A percentile compares a stretch with the other conserved stretches of the same genome.
Conservation (phyloP, 176 grass and related monocot genomes). For the Chrysopogon serrulatus region DNA sequence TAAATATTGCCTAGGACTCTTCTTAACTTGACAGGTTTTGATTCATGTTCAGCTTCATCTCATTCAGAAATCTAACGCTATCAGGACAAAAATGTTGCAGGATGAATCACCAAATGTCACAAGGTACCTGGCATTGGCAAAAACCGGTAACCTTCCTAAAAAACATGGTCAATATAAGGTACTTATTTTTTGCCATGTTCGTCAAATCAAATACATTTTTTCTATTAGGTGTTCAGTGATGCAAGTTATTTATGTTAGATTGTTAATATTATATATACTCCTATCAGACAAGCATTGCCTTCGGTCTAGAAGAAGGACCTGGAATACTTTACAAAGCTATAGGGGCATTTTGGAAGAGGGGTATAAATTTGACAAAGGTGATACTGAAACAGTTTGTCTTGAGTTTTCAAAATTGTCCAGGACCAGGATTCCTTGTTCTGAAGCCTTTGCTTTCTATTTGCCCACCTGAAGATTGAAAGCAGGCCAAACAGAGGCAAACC, state of each 20-base stretch:
- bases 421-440: neutral
- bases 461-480: constrained; percentile 51
- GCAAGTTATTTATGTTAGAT: neutral
- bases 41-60: neutral
- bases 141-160: constrained; percentile 39
- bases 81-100: constrained; percentile 13
- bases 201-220: constrained; percentile 15
- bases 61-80: neutral
- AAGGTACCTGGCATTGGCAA: constrained; percentile 49
- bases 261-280: neutral
- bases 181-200: neutral
- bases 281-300: constrained; percentile 59
- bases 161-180: constrained; percentile 51
- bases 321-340: constrained; percentile 51
- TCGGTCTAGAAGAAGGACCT: constrained; percentile 53
- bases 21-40: neutral
- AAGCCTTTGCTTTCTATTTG: neutral
- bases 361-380: constrained; percentile 60
- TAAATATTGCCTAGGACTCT: neutral
- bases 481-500: constrained; percentile 46
- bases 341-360: constrained; percentile 48
- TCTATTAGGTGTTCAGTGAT: neutral
- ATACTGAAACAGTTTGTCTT: constrained; percentile 1
- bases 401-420: neutral
- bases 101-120: constrained; percentile 47